Evolutionary conservation across 2,329 filamentous ascomycete genomes (phyloP).

Genomic region (Aspergillus brunneoviolaceus): DNA sequence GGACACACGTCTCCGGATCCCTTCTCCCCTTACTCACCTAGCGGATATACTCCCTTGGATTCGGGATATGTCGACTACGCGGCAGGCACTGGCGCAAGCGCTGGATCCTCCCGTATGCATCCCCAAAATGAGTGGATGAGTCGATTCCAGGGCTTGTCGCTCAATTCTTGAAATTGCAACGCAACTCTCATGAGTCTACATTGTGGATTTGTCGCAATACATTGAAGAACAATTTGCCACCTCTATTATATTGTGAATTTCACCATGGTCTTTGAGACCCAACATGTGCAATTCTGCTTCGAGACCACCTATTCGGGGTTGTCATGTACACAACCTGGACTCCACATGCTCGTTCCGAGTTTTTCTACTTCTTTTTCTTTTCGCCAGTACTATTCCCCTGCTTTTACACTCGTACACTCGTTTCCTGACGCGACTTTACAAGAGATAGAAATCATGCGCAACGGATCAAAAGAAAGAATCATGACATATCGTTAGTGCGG

Average conservation of each 20-base stretch:
- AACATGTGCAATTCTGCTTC: not conserved
- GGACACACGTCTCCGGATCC: slow-evolving; percentile 36
- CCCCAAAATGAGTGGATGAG: slow-evolving; percentile 59
- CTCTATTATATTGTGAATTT: not conserved
- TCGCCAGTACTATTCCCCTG: slow-evolving; percentile 2
- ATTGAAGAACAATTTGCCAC: not conserved
- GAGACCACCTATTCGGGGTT: slow-evolving; percentile 9
- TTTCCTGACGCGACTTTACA: slow-evolving; percentile 11
- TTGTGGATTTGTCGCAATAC: not conserved
- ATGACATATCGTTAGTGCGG: slow-evolving; percentile 29
- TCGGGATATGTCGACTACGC: slow-evolving; percentile 34
- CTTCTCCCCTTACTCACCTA: slow-evolving; percentile 34
- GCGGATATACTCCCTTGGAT: slow-evolving; percentile 41
- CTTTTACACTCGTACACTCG: not conserved
- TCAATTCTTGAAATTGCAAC: slow-evolving; percentile 55
- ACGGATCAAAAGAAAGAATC: slow-evolving; percentile 26
- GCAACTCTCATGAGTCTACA: not conserved
- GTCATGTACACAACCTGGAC: slow-evolving; percentile 11
- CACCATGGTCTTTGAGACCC: slow-evolving; percentile 2
- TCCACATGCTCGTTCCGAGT: not conserved
- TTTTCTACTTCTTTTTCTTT: not conserved
- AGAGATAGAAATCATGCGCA: slow-evolving; percentile 29
- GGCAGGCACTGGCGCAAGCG: slow-evolving; percentile 35
- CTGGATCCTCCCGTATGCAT: slow-evolving; percentile 33
- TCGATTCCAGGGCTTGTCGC: slow-evolving; percentile 69